Percentiles rank a stretch among this genome's conserved stretches.
These are phyloP conservation scores for Colletotrichum cereale DNA, from an alignment of 2,329 filamentous ascomycete species.

Conservation along the genomic window DNA sequence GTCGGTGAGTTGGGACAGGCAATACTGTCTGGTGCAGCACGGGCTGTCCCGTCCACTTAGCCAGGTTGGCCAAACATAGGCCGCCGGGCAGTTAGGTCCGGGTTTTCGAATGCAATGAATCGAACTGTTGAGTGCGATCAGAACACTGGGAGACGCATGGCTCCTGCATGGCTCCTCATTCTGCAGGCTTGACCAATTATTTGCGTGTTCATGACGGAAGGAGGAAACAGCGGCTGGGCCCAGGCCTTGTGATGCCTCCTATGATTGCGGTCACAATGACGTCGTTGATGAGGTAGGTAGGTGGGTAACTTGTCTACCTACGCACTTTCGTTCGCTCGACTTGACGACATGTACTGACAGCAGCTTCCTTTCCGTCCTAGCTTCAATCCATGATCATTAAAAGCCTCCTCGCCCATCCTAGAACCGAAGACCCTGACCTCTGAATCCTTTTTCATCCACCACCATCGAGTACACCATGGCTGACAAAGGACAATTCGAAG, in stretches of 20 bases:
- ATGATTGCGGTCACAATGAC: slow-evolving; percentile 38
- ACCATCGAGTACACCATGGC: slow-evolving; percentile 15
- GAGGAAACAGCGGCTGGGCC: slow-evolving; percentile 10
- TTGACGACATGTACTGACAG: slow-evolving; percentile 14
- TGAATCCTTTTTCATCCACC: neutral
- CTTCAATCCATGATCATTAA: neutral
- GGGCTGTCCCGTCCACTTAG: neutral
- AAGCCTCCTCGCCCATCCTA: neutral
- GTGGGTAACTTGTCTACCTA: slow-evolving; percentile 20
- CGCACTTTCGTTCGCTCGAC: slow-evolving; percentile 2
- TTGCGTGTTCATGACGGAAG: neutral
- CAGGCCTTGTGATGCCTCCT: slow-evolving; percentile 24
- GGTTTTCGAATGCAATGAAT: neutral
- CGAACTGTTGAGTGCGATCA: slow-evolving; percentile 9
- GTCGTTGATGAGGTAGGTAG: slow-evolving; percentile 40
- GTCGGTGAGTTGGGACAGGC: neutral
- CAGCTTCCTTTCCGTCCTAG: neutral
- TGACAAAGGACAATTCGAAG: slow-evolving; percentile 42
- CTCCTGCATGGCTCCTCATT: slow-evolving; percentile 1
- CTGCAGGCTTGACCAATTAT: neutral
- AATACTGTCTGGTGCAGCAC: neutral
- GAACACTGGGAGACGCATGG: neutral
- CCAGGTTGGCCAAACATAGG: neutral
- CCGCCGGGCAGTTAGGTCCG: slow-evolving; percentile 12
- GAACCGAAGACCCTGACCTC: no score